Evolutionary conservation across 495 filamentous ascomycete species (phyloP).

Genomic region (Aspergillus bridgeri): DNA sequence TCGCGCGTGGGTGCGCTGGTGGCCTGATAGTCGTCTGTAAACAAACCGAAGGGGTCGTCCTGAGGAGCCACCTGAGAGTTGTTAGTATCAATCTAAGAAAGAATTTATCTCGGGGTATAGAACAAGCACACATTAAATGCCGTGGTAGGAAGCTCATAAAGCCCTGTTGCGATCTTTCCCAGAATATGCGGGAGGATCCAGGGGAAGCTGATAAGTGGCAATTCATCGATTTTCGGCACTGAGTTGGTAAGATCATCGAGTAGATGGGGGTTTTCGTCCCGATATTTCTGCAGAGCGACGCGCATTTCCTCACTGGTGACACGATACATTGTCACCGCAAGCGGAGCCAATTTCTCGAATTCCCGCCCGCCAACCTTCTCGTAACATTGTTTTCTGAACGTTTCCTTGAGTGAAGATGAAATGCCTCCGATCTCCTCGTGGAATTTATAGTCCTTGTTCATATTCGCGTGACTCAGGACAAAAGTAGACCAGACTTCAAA

Average conservation of each 20-base stretch:
- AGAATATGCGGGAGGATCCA: conserved; percentile 81
- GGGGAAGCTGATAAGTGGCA: conserved; percentile 89
- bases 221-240: conserved; percentile 33
- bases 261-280: conserved; percentile 28
- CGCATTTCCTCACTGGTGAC: conserved; percentile 70
- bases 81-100: too few relatives aligned
- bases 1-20: not conserved
- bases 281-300: conserved; percentile 41
- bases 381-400: conserved; percentile 61
- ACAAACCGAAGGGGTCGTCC: conserved; percentile 16
- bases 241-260: conserved; percentile 24
- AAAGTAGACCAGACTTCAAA: conserved; percentile 91
- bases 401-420: conserved; percentile 58
- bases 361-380: conserved; percentile 59
- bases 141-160: conserved; percentile 22
- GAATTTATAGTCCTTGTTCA: conserved; percentile 74
- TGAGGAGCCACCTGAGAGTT: not conserved
- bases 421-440: conserved; percentile 74
- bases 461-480: conserved; percentile 64
- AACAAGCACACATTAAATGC: too few relatives aligned
- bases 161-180: conserved; percentile 61
- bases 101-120: too few relatives aligned
- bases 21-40: conserved; percentile 1
- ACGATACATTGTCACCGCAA: conserved; percentile 83
- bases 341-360: conserved; percentile 57